phyloP scores from a whole-genome alignment of 345 rosid genomes.

The Kernera saxatilis region DNA sequence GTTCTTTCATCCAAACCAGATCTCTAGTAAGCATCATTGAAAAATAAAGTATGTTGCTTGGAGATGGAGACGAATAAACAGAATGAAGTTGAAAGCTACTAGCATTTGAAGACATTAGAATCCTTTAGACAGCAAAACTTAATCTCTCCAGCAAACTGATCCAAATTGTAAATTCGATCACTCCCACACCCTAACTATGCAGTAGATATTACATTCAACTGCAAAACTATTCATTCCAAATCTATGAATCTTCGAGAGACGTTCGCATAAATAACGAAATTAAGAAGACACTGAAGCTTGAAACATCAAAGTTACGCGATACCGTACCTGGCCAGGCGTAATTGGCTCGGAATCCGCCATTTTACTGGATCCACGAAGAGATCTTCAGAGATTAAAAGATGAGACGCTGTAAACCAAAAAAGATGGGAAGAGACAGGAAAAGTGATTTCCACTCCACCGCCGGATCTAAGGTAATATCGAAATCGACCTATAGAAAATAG shows the following conservation, averaged over 20 bases:
- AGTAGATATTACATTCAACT: neutral
- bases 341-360: slow-evolving; percentile 67
- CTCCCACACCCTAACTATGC: neutral
- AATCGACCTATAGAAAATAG: slow-evolving; percentile 17
- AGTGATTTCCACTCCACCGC: neutral
- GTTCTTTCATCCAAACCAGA: neutral
- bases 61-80: neutral
- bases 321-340: slow-evolving; percentile 77
- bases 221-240: neutral
- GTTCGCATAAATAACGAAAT: neutral
- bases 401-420: neutral
- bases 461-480: slow-evolving; percentile 20
- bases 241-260: neutral
- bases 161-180: neutral
- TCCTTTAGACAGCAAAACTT: neutral
- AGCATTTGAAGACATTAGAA: neutral
- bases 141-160: neutral
- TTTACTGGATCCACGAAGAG: slow-evolving; percentile 30
- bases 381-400: slow-evolving; percentile 5
- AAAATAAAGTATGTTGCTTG: neutral
- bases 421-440: neutral
- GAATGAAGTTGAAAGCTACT: neutral
- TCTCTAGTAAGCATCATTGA: neutral
- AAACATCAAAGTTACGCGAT: neutral
- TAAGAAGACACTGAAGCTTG: neutral